Evolutionary conservation across 257 asterid genomes (phyloP), one percentile per base, ranked within the genome.

Genomic region (Penstemon barbatus): DNA sequence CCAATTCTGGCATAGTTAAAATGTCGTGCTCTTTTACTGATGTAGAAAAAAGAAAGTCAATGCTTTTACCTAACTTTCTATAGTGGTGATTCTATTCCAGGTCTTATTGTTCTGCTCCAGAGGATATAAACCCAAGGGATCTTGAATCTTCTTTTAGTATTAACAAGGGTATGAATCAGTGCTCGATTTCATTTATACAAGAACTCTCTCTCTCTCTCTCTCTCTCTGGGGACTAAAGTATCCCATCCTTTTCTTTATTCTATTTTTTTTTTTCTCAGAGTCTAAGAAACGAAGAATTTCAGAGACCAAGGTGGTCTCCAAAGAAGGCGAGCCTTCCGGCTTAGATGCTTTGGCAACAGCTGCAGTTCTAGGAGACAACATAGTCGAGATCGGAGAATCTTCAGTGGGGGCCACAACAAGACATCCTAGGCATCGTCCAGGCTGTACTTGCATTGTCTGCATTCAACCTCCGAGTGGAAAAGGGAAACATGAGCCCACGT

Each of bases 391-490:
- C 13, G 89, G 65, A 0, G 99, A 90, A 58, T 63, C 75, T 41
- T 75, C 95, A 3, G 79, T 72, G 3, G 93, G 86, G 13, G 84
- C 90, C 77, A 91, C 99, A 44, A 95, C 99, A 0, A 80, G 80
- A 67, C 99, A 95, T 45, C 99, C 99, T 7, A 89, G 99, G 1
- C 99, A 95, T 68, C 97, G 99, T n/a, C 90, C 91, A 0, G 99
- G 99, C 5, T 94, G 99, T 87, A 52, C 79, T 13, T 94, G 99
- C 87, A 94, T 94, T 5, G 99, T 94, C 43, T 94, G 99, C 86
- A 94, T 91, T 57, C 99, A 94, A 81, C 99, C 99, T 1, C 99
- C 99, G 0, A 92, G 98, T 1, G 98, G 98, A 25, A 90, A 85
- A 74, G 96, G 96, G 15, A 90, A 81, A 63, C 98, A 94, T 60